Base-by-base conservation (phyloP, 2,329 filamentous ascomycete genomes). In the Gnomoniopsis smithogilvyi region DNA sequence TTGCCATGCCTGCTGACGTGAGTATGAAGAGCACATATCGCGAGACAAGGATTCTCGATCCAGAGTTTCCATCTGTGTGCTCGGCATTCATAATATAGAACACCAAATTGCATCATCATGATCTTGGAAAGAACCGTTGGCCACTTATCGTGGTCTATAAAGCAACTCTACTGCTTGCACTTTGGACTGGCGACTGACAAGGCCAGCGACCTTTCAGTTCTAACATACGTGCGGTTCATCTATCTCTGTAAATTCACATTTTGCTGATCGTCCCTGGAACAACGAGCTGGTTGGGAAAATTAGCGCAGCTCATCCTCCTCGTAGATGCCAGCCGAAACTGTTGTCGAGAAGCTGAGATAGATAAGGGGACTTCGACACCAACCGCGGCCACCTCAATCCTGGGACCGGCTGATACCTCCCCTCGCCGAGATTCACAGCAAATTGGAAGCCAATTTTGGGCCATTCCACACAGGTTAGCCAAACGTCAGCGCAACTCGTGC, bases 291-390 rank as follows among this genome's bases (percentile, higher is more conserved):
- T 68, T 72, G n/a, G 2, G 70, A 69, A 54, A 73, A 72, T 70
- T 70, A 73, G 14, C 70, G 64, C 47, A 73, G 63, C 61, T 73
- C 69, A 46, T 72, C 70, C 49, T 71, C 70, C 57, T 72, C 70
- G n/a, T 61, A 62, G 69, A 72, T 72, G 10, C 70, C 71, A 1
- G 69, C 70, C n/a, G 65, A 69, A 19, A 36, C 56, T 54, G 60
- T 72, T 70, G 10, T 70, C 66, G 11, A 72, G 64, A n/a, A 72
- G 43, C 54, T 68, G 65, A 4, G 69, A 54, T 43, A 2, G 64
- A 45, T 14, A 67, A 46, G 14, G 62, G 36, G 17, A 67, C 56
- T 4, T 62, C 30, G 2, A 64, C 51, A 14, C 61, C 62, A 19
- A 64, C 64, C 0, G 69, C 70, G 48, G 66, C 67, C 2, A 52